Evolutionary conservation across 345 rosid genomes (phyloP).

Genomic region (Aethionema arabicum): DNA sequence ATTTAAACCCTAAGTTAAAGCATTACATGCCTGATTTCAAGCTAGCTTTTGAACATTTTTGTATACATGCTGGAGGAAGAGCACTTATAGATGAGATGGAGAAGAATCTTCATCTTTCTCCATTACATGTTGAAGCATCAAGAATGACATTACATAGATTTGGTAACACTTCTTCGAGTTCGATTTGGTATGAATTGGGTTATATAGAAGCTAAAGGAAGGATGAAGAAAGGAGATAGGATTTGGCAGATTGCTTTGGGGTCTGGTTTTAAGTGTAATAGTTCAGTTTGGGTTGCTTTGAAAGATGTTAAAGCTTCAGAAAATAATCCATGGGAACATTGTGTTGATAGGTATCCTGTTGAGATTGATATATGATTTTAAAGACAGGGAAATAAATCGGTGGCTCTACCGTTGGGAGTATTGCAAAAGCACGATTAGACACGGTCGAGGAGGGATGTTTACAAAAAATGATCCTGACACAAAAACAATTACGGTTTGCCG

Average conservation of each 20-base stretch:
- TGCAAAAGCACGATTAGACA: no score
- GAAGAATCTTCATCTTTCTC: conserved; percentile 48
- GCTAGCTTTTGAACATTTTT: conserved; percentile 65
- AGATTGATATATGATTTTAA: conserved; percentile 27
- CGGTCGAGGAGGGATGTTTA: no score
- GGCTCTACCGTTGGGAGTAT: no score
- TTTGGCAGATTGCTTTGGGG: conserved; percentile 68
- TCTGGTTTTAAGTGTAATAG: conserved; percentile 73
- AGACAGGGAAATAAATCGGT: background rate
- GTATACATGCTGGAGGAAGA: conserved; percentile 66
- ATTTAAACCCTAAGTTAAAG: conserved; percentile 44
- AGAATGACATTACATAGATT: conserved; percentile 64
- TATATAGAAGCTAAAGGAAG: conserved; percentile 60
- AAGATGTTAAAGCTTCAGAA: conserved; percentile 38
- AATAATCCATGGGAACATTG: conserved; percentile 58
- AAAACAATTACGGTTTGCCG: no score
- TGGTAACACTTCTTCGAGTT: conserved; percentile 65
- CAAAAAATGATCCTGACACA: no score
- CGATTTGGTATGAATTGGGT: conserved; percentile 63
- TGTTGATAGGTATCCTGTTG: conserved; percentile 38
- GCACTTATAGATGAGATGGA: conserved; percentile 58
- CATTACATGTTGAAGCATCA: conserved; percentile 61
- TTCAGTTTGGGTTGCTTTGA: conserved; percentile 48
- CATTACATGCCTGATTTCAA: conserved; percentile 50
- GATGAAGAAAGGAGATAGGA: conserved; percentile 51